These are phyloP conservation scores for Beauveria sp. DNA, from an alignment of 2,329 filamentous ascomycete species.

Conservation along the genomic window DNA sequence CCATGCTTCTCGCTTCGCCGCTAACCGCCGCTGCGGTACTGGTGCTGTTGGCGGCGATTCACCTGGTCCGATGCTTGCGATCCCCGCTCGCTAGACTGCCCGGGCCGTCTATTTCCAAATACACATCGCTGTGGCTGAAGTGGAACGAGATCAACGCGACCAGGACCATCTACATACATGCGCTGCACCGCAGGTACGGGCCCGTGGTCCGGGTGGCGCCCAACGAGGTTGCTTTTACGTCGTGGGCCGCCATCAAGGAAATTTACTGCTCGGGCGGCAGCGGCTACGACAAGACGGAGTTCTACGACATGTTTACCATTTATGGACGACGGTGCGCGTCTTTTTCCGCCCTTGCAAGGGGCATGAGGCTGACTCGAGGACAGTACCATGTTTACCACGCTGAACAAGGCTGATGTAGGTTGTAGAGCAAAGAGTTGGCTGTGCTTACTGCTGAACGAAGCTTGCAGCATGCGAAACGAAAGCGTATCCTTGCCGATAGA, in stretches of 20 bases:
- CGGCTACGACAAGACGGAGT: slow-evolving; percentile 58
- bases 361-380: slow-evolving; percentile 8
- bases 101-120: slow-evolving; percentile 39
- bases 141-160: slow-evolving; percentile 48
- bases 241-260: slow-evolving; percentile 48
- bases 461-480: slow-evolving; percentile 52
- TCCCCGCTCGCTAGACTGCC: slow-evolving; percentile 36
- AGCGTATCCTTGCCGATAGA: slow-evolving; percentile 55
- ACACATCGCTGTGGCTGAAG: slow-evolving; percentile 44
- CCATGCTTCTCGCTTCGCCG: slow-evolving; percentile 21
- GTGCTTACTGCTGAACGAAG: neutral
- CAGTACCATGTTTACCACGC: slow-evolving; percentile 53
- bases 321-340: slow-evolving; percentile 44
- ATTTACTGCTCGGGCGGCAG: slow-evolving; percentile 56
- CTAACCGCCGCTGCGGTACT: slow-evolving; percentile 18
- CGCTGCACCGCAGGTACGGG: slow-evolving; percentile 47
- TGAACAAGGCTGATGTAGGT: slow-evolving; percentile 46
- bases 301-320: slow-evolving; percentile 53
- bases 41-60: slow-evolving; percentile 18
- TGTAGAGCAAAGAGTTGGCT: neutral
- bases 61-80: slow-evolving; percentile 21
- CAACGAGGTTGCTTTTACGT: slow-evolving; percentile 52
- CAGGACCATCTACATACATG: slow-evolving; percentile 48
- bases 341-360: too few species aligned
- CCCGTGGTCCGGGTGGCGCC: slow-evolving; percentile 50